Base-by-base conservation (phyloP, 2,329 filamentous ascomycete genomes). In the Cadophora luteo-olivacea region DNA sequence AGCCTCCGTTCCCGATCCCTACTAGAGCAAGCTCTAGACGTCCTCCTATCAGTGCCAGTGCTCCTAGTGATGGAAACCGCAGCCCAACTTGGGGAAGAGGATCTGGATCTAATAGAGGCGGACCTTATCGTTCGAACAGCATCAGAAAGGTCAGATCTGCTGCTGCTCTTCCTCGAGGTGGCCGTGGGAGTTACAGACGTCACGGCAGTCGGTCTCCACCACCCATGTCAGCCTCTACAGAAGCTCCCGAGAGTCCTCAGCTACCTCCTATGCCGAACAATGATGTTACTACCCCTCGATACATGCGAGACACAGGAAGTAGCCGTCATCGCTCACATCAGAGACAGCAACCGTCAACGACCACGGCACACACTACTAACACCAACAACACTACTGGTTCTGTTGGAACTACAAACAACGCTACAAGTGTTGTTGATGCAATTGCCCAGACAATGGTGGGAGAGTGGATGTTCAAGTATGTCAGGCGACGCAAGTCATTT, bases 361-460 rank as follows among this genome's bases (percentile, higher is more conserved):
- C 83, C 69, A 90, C 88, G 1, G 81, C 81, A 1, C 84, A 85
- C 70, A 89, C 87, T 29, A 69, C 69, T 3, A 69, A 72, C 60
- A 78, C 77, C 64, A 77, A 81, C 69, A 77, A 82, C 69, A 84
- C 77, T 66, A 76, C 81, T 71, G 84, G 84, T 51, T 90, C 86
- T 4, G 82, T 85, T 65, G 85, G 83, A 52, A 89, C 85, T 73
- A 82, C 84, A 12, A 85, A 87, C 36, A 90, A 93, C 73, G 87
- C 90, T 54, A 91, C 91, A 0, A 91, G 89, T 55, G 93, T 98
- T 16, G 95, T 99, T 6, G 96, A 98, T 81, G 94, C 96, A 3
- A 98, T 99, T 79, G 94, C 96, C 1, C 94, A 97, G 77, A 97
- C 95, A 0, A 99, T 99, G 96, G 93, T 99, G 36, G 96, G 96